A percentile compares a stretch with the other conserved stretches of the same genome.
phyloP scores from a whole-genome alignment of 441 rosid species.

The Adansonia madagascariensis region DNA sequence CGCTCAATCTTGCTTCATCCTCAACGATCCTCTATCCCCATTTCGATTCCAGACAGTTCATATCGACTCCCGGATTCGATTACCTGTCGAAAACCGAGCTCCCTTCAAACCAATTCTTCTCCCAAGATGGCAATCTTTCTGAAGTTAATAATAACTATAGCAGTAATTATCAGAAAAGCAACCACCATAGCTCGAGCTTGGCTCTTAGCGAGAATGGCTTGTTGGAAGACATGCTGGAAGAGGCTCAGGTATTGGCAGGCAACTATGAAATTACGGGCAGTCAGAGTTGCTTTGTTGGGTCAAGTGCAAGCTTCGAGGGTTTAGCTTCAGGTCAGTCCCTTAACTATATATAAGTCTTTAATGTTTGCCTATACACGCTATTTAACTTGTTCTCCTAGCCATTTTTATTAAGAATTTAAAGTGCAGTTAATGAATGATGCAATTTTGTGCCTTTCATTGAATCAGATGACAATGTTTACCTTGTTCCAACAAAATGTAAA shows the following conservation, averaged over 20 bases:
- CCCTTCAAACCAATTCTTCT: conserved; percentile 71
- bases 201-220: conserved; percentile 46
- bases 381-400: background rate
- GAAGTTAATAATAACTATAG: conserved; percentile 28
- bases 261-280: conserved; percentile 40
- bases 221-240: conserved; percentile 65
- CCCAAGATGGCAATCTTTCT: conserved; percentile 36
- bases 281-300: conserved; percentile 6
- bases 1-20: conserved; percentile 36
- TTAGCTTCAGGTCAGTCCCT: conserved; percentile 25
- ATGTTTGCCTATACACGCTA: no score
- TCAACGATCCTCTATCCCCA: conserved; percentile 35
- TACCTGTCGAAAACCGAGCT: conserved; percentile 55
- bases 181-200: conserved; percentile 15
- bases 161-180: conserved; percentile 11
- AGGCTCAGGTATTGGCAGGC: conserved; percentile 44
- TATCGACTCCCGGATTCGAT: conserved; percentile 33
- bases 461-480: background rate
- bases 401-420: background rate
- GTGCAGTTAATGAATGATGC: background rate
- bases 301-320: conserved; percentile 40
- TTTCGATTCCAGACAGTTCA: conserved; percentile 40
- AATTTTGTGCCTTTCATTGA: background rate
- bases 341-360: background rate
- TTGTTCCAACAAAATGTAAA: background rate